Evolutionary conservation across 768 basidiomycete genomes (phyloP), one percentile per base, ranked within the genome.

Genomic region (Suillus subalutaceus): DNA sequence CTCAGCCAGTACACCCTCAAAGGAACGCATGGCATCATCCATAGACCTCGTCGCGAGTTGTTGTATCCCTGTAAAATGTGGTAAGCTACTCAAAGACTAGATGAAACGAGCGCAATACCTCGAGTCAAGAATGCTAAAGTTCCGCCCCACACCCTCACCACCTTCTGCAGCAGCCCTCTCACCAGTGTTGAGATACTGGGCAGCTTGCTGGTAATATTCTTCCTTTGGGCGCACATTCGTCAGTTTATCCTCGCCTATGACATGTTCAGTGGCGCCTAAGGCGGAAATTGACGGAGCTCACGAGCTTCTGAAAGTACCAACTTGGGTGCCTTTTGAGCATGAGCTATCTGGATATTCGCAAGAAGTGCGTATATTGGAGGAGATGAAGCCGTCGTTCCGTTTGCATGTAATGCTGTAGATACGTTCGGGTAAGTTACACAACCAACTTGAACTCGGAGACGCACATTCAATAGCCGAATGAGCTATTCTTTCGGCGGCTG

Each of bases 261-360:
- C 38, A 16, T 26, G n/a, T 59, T 37, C 8, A 64, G 30, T 20
- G 2, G 10, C 46, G 40, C 18, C 8, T 16, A 10, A 66, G 63
- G 66, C 65, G 50, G 50, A 65, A 23, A 82, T 23, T 26, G 52
- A 35, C 32, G 53, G 20, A 10, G 12, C 93, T 73, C 73, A 94
- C 94, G 88, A 68, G 95, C 89, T 70, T 90, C 85, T 1, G 82
- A 72, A 2, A 97, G 76, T 30, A 91, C 82, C 2, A 90, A 72
- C 73, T 96, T 97, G 0, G 97, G 97, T 13, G 96, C 96, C 63
- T 85, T 85, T 26, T 91, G 86, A 1, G 95, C 92, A 71, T 88
- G 83, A 2, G 90, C 88, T 65, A 98, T 84, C 65, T 91, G 88
- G 59, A 97, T 86, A 78, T 94, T 96, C 4, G 95, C 96, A 15